Conservation (phyloP, 345 rosid genomes). For the Murraya koenigii region DNA sequence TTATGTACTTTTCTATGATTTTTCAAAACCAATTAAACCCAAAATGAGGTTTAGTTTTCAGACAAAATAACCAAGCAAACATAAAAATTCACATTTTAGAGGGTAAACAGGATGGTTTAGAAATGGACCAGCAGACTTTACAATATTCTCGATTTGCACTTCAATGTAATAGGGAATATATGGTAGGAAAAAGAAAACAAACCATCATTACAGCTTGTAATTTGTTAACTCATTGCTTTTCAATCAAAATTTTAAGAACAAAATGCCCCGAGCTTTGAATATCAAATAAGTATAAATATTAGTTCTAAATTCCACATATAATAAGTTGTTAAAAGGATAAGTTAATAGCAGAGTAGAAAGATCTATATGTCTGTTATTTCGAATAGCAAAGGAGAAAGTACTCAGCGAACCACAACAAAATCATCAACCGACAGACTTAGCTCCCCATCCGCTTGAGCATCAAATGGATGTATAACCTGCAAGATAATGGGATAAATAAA, state of each 20-base stretch:
- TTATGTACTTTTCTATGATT: not conserved
- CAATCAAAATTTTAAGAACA: not conserved
- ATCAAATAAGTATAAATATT: not conserved
- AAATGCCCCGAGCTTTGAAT: not conserved
- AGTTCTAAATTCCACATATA: not conserved
- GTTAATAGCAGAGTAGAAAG: not conserved
- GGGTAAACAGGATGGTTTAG: not conserved
- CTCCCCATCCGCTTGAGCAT: constrained; percentile 88
- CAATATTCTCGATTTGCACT: too few species aligned
- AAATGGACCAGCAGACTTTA: not conserved
- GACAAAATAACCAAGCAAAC: not conserved
- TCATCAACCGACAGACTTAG: constrained; percentile 69
- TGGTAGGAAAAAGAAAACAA: not conserved
- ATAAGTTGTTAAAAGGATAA: not conserved
- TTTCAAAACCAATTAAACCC: not conserved
- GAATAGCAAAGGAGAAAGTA: constrained; percentile 20
- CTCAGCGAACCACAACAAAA: constrained; percentile 81
- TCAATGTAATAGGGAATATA: not conserved
- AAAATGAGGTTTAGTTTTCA: not conserved
- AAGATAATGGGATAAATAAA: not conserved
- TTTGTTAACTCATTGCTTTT: not conserved
- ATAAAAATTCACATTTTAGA: not conserved
- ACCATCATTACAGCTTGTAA: not conserved
- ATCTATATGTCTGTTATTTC: not conserved
- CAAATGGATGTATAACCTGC: constrained; percentile 88